phyloP scores from a whole-genome alignment of 2,329 filamentous ascomycete genomes.

The Macrophomina pseudophaseolina region DNA sequence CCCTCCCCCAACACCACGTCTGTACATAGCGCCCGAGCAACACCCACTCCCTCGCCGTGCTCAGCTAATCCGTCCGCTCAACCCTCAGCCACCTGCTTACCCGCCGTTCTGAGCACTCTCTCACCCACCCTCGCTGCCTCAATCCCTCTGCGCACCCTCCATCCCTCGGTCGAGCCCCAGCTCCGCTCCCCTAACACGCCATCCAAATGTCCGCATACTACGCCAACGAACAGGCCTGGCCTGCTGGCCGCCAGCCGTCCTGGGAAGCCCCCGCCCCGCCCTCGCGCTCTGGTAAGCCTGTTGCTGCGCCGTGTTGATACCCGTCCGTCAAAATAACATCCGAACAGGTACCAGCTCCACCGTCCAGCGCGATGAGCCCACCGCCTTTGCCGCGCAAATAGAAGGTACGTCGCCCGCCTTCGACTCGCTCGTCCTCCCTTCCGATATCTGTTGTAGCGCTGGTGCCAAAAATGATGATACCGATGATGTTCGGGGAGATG shows the following conservation, averaged over 20 bases:
- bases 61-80: conserved; percentile 19
- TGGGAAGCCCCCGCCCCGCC: conserved; percentile 77
- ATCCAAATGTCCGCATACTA: conserved; percentile 60
- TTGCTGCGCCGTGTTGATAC: conserved; percentile 27
- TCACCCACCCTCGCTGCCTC: conserved; percentile 20
- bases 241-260: conserved; percentile 66
- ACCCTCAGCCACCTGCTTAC: not conserved
- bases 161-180: conserved; percentile 1
- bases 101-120: not conserved
- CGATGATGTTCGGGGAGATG: not conserved
- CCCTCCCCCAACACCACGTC: conserved; percentile 27
- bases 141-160: not conserved
- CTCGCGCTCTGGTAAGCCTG: conserved; percentile 69
- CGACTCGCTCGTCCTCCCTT: not conserved
- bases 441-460: not conserved
- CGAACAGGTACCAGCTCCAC: conserved; percentile 74
- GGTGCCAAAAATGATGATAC: not conserved
- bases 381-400: conserved; percentile 84
- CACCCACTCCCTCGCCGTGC: conserved; percentile 21
- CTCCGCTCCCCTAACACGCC: conserved; percentile 20
- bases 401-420: conserved; percentile 70
- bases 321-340: conserved; percentile 34
- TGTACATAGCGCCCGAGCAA: conserved; percentile 26
- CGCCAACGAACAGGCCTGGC: conserved; percentile 65
- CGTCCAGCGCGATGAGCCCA: conserved; percentile 68